Percentiles rank a stretch among this genome's conserved stretches.
Evolutionary conservation across 2,329 filamentous ascomycete species (phyloP).

Genomic region (Thermomyces lanuginosus): DNA sequence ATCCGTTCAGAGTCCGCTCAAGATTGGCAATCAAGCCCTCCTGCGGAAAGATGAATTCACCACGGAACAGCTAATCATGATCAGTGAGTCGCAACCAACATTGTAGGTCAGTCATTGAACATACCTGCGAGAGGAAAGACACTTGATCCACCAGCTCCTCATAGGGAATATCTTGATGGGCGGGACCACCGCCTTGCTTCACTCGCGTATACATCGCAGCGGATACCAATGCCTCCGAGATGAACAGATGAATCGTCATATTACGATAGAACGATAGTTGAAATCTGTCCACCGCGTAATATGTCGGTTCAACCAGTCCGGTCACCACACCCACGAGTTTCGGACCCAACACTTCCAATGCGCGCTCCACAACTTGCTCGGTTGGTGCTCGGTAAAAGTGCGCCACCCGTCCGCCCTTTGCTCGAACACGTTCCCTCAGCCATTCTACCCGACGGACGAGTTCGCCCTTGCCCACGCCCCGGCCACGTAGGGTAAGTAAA

Average conservation of each 20-base stretch:
- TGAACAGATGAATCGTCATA: slow-evolving; percentile 98
- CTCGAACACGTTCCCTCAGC: slow-evolving; percentile 65
- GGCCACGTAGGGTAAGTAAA: slow-evolving; percentile 72
- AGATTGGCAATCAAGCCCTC: slow-evolving; percentile 70
- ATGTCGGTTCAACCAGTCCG: slow-evolving; percentile 76
- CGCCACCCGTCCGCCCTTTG: slow-evolving; percentile 79
- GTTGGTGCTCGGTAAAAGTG: slow-evolving; percentile 76
- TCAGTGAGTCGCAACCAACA: not conserved
- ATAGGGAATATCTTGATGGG: slow-evolving; percentile 64
- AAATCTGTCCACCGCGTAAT: slow-evolving; percentile 88
- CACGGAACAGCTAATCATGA: slow-evolving; percentile 55
- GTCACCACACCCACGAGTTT: slow-evolving; percentile 68
- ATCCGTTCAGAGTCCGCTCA: slow-evolving; percentile 56
- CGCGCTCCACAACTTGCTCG: slow-evolving; percentile 69
- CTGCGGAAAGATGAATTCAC: slow-evolving; percentile 91
- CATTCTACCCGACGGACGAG: slow-evolving; percentile 76
- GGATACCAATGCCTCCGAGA: slow-evolving; percentile 79
- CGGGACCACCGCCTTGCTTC: slow-evolving; percentile 75
- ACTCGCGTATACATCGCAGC: slow-evolving; percentile 79
- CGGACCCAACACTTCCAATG: slow-evolving; percentile 77
- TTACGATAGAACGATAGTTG: slow-evolving; percentile 97
- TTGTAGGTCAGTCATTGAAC: slow-evolving; percentile 6
- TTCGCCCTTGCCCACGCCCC: slow-evolving; percentile 78
- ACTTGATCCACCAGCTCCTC: slow-evolving; percentile 61
- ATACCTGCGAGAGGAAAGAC: slow-evolving; percentile 59